A percentile compares a stretch with the other conserved stretches of the same genome.
Conservation (phyloP, 2,329 filamentous ascomycete genomes). For the Westerdykella ornata region DNA sequence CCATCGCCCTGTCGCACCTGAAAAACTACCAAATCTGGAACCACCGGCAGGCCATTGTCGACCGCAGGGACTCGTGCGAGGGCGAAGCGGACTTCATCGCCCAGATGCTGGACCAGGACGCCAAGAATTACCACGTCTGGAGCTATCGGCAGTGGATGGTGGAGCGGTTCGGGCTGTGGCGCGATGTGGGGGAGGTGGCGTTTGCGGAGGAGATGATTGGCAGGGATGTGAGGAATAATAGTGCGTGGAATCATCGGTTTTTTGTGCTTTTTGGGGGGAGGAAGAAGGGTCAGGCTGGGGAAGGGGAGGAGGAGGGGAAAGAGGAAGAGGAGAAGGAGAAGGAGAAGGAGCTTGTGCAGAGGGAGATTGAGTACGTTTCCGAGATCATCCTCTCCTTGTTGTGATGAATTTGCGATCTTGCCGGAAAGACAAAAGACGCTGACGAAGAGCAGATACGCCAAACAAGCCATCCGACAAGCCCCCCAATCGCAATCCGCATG, state of each 20-base stretch:
- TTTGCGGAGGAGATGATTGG: slow-evolving; percentile 67
- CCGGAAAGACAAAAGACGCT: slow-evolving; percentile 6
- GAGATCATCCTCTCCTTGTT: neutral
- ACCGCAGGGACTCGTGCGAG: slow-evolving; percentile 51
- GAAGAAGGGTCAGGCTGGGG: too few relatives aligned
- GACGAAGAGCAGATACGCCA: slow-evolving; percentile 43
- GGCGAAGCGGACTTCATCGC: slow-evolving; percentile 71
- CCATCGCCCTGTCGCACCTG: slow-evolving; percentile 71
- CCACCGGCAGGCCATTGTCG: slow-evolving; percentile 54
- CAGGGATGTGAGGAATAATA: slow-evolving; percentile 87
- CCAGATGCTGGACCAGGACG: slow-evolving; percentile 74
- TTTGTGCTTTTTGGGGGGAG: slow-evolving; percentile 72
- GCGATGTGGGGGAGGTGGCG: slow-evolving; percentile 56
- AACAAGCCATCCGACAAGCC: slow-evolving; percentile 66
- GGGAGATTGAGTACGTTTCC: slow-evolving; percentile 60
- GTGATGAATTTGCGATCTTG: neutral
- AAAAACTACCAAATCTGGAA: slow-evolving; percentile 99
- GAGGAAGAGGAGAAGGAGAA: slow-evolving; percentile 33
- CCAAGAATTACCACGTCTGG: slow-evolving; percentile 99
- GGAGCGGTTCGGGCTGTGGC: slow-evolving; percentile 51
- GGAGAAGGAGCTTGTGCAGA: slow-evolving; percentile 55
- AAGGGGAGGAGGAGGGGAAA: slow-evolving; percentile 26
- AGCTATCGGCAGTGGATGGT: slow-evolving; percentile 80
- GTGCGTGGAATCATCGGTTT: slow-evolving; percentile 95
- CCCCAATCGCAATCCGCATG: slow-evolving; percentile 93